These are phyloP conservation scores for Auxenochlorella protothecoides DNA, from an alignment of 139 green algal genomes.

Conservation along the genomic window DNA sequence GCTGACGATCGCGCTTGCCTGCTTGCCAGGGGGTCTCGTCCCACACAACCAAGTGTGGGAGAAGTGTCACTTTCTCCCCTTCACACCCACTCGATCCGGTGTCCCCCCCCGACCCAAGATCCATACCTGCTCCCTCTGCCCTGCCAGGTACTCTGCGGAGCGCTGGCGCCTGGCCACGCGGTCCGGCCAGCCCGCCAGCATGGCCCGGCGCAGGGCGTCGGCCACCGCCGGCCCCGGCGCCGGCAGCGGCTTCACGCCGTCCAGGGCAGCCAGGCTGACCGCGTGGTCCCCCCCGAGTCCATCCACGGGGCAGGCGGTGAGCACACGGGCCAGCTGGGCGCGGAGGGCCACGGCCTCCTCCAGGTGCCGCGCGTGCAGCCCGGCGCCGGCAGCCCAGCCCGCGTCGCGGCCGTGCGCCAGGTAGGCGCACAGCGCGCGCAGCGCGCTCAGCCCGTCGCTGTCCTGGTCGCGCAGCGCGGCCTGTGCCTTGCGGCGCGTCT, in stretches of 20 bases:
- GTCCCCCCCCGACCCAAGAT: neutral
- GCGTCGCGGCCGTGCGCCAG: conserved; percentile 29
- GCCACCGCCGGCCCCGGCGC: conserved; percentile 17
- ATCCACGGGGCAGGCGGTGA: conserved; percentile 1
- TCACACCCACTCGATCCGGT: too few species aligned
- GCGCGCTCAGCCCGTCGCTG: conserved; percentile 68
- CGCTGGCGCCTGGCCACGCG: conserved; percentile 47
- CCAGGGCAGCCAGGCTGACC: conserved; percentile 1
- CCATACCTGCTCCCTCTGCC: conserved; percentile 4
- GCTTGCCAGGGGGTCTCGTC: conserved; percentile 4
- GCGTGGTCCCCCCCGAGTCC: neutral
- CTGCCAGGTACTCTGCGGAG: conserved; percentile 31
- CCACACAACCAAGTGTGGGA: neutral
- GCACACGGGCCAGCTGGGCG: conserved; percentile 47
- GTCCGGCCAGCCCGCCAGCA: conserved; percentile 84
- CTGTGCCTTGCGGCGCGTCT: conserved; percentile 43
- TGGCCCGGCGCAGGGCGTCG: conserved; percentile 43
- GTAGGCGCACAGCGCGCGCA: conserved; percentile 69
- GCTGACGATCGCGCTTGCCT: neutral
- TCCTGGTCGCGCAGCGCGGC: conserved; percentile 38
- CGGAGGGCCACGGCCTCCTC: conserved; percentile 54
- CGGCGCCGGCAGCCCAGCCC: conserved; percentile 40
- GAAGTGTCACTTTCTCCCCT: too few species aligned
- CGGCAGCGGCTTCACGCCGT: conserved; percentile 1
- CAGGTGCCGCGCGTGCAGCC: conserved; percentile 61